A percentile compares a stretch with the other conserved stretches of the same genome.
Conservation (phyloP, 371 early-diverging fungal species). For the Rhizopus sp. region DNA sequence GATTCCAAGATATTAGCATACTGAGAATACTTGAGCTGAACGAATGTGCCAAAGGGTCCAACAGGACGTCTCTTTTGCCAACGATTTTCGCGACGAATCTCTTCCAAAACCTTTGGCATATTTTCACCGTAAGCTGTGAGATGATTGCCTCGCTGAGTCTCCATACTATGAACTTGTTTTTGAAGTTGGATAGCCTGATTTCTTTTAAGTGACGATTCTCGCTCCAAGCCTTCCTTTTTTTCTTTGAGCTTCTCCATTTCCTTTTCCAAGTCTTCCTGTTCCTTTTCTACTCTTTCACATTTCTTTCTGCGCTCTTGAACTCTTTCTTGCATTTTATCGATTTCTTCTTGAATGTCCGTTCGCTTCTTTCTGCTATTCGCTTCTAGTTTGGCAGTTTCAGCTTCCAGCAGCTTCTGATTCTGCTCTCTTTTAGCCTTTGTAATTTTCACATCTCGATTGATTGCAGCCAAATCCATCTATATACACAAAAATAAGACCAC, state of each 20-base stretch:
- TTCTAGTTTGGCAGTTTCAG: slow-evolving; percentile 34
- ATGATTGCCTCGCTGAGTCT: slow-evolving; percentile 60
- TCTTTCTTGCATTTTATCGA: slow-evolving; percentile 31
- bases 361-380: slow-evolving; percentile 25
- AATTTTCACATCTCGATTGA: slow-evolving; percentile 17
- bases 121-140: slow-evolving; percentile 72
- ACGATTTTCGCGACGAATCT: slow-evolving; percentile 63
- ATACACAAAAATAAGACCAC: background rate
- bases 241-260: slow-evolving; percentile 21
- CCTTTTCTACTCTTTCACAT: slow-evolving; percentile 5
- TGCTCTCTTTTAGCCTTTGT: slow-evolving; percentile 39
- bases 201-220: background rate
- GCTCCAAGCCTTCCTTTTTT: slow-evolving; percentile 2
- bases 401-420: slow-evolving; percentile 26
- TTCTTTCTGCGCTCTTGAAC: slow-evolving; percentile 6
- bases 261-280: slow-evolving; percentile 25
- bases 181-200: slow-evolving; percentile 11
- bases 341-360: slow-evolving; percentile 28
- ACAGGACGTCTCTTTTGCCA: slow-evolving; percentile 64
- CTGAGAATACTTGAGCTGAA: slow-evolving; percentile 65
- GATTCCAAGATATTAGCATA: slow-evolving; percentile 75
- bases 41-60: slow-evolving; percentile 82
- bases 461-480: slow-evolving; percentile 11
- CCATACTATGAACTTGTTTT: slow-evolving; percentile 39
- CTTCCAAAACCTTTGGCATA: slow-evolving; percentile 69